Evolutionary conservation across 1,284 basidiomycete genomes (phyloP).

Genomic region (Neolentinus lepideus): DNA sequence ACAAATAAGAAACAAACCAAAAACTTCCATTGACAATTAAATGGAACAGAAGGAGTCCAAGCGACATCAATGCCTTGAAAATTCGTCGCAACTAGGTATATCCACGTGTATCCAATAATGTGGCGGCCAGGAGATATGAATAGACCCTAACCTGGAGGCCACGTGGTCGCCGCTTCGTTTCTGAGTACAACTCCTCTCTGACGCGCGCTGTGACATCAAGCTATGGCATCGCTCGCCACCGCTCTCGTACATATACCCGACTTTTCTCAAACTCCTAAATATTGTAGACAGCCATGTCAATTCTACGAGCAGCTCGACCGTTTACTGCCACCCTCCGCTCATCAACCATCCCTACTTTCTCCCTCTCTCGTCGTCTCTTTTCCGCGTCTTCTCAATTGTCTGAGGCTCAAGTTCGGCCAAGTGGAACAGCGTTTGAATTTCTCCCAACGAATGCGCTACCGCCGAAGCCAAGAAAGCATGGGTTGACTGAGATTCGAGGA

Average conservation of each 20-base stretch:
- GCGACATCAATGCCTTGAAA: no score
- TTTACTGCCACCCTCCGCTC: not conserved
- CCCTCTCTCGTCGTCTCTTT: not conserved
- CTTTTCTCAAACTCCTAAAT: not conserved
- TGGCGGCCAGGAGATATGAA: not conserved
- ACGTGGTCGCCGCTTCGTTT: not conserved
- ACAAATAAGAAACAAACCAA: no score
- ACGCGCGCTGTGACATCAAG: not conserved
- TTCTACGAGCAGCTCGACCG: not conserved
- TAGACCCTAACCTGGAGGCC: no score
- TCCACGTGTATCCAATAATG: no score
- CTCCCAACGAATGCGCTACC: constrained; percentile 18
- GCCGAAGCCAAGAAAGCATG: constrained; percentile 18
- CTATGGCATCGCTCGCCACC: not conserved
- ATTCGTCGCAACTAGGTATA: no score
- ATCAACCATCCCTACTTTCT: not conserved
- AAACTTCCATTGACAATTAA: no score
- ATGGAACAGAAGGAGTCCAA: no score
- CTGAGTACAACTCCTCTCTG: not conserved
- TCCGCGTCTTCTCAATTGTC: not conserved
- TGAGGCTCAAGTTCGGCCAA: not conserved
- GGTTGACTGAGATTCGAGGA: constrained; percentile 35
- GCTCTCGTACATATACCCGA: not conserved
- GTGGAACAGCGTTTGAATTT: constrained; percentile 14
- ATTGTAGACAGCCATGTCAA: not conserved